Percentiles rank a stretch among this genome's conserved stretches.
These are phyloP conservation scores for Ambrosia trifida DNA, from an alignment of 129 eudicot species.

Conservation along the genomic window DNA sequence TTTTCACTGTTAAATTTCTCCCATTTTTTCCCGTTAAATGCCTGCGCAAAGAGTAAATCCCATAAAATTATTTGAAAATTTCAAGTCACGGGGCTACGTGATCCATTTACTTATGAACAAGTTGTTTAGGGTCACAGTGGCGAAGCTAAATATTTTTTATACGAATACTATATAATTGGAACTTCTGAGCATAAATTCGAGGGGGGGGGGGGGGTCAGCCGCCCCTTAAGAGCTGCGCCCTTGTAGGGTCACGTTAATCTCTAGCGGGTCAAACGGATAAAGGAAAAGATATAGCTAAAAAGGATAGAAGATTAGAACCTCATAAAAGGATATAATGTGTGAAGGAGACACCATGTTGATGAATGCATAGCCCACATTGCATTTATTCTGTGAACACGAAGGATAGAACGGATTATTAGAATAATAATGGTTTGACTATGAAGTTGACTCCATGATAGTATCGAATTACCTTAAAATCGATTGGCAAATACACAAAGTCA, in stretches of 20 bases:
- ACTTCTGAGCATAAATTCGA: no score
- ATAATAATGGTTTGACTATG: not conserved
- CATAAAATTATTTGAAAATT: constrained; percentile 4
- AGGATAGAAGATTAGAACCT: constrained; percentile 50
- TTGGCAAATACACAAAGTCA: constrained; percentile 93
- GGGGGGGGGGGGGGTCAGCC: no score
- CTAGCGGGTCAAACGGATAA: not conserved
- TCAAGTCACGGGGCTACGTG: not conserved
- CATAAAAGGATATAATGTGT: constrained; percentile 70
- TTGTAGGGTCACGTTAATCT: not conserved
- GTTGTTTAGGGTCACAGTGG: not conserved
- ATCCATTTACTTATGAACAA: not conserved
- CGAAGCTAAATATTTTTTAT: no score
- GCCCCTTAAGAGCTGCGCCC: no score
- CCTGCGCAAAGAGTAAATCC: constrained; percentile 38
- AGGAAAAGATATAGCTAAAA: not conserved
- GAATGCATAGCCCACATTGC: constrained; percentile 96
- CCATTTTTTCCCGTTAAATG: constrained; percentile 89
- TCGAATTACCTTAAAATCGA: constrained; percentile 80
- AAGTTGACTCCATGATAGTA: constrained; percentile 1
- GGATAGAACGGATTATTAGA: constrained; percentile 4
- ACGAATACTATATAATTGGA: no score
- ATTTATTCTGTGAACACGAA: constrained; percentile 68
- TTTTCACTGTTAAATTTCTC: constrained; percentile 92
- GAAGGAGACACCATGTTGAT: constrained; percentile 90